Evolutionary conservation across 768 basidiomycete genomes (phyloP).

Genomic region (Amanita thiersii): DNA sequence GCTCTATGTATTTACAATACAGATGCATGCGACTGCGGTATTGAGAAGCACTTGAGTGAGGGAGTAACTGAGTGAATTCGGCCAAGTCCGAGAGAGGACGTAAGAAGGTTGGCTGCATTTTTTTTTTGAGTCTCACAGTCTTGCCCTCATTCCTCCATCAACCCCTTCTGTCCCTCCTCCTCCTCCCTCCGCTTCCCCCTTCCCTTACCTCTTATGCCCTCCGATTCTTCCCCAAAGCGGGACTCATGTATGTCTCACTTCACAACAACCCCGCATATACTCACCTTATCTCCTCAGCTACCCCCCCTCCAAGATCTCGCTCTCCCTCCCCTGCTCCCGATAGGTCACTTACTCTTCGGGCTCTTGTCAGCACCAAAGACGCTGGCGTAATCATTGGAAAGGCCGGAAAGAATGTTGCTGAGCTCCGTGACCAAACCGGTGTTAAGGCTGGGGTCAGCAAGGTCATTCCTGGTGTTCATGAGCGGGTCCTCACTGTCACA

Average conservation of each 20-base stretch:
- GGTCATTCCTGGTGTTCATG: slow-evolving; percentile 95
- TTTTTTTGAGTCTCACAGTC: slow-evolving; percentile 8
- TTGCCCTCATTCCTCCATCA: slow-evolving; percentile 19
- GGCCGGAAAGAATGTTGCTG: slow-evolving; percentile 95
- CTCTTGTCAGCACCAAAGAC: slow-evolving; percentile 95
- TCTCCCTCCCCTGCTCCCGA: slow-evolving; percentile 64
- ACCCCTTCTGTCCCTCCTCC: slow-evolving; percentile 17
- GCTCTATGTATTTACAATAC: slow-evolving; percentile 25
- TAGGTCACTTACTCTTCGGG: slow-evolving; percentile 83
- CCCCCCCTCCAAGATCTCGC: slow-evolving; percentile 59
- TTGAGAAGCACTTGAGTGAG: too few relatives aligned
- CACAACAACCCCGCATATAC: slow-evolving; percentile 6
- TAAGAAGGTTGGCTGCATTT: slow-evolving; percentile 1
- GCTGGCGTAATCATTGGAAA: slow-evolving; percentile 97
- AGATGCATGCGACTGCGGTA: slow-evolving; percentile 11
- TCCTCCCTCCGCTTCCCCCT: slow-evolving; percentile 23
- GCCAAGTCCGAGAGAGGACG: slow-evolving; percentile 18
- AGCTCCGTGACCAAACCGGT: slow-evolving; percentile 89
- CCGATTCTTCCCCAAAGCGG: slow-evolving; percentile 49
- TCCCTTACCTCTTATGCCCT: slow-evolving; percentile 46
- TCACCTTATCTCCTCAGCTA: slow-evolving; percentile 26
- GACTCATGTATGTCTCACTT: slow-evolving; percentile 38
- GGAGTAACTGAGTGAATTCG: too few relatives aligned
- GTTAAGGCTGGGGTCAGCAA: slow-evolving; percentile 99
- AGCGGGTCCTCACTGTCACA: slow-evolving; percentile 91